These are phyloP conservation scores for Hyaloscypha hepaticicola DNA, from an alignment of 495 filamentous ascomycete species.

Conservation along the genomic window DNA sequence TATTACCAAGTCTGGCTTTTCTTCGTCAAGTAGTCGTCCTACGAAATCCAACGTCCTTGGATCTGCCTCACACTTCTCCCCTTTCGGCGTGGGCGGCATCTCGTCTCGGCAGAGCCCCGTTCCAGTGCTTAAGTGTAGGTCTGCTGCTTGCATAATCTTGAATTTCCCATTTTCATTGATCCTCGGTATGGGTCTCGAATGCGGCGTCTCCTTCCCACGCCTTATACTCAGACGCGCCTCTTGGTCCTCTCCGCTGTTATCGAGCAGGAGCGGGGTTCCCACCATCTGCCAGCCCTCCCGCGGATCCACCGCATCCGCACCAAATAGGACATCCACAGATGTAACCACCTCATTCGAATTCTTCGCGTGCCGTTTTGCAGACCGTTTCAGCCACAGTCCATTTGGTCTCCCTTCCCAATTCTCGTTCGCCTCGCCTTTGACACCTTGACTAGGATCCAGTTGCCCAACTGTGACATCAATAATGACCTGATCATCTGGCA, in stretches of 20 bases:
- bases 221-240: conserved; percentile 73
- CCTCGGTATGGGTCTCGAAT: conserved; percentile 64
- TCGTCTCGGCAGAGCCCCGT: conserved; percentile 81
- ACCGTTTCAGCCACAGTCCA: conserved; percentile 86
- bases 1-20: conserved; percentile 89
- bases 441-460: conserved; percentile 58
- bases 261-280: conserved; percentile 66
- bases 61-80: conserved; percentile 85
- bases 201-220: conserved; percentile 59
- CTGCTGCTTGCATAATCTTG: conserved; percentile 93
- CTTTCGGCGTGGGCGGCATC: conserved; percentile 66
- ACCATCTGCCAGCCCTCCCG: conserved; percentile 77
- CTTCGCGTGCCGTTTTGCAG: conserved; percentile 69
- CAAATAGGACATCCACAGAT: conserved; percentile 86
- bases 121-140: conserved; percentile 89
- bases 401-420: conserved; percentile 78
- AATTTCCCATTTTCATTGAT: conserved; percentile 89
- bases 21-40: conserved; percentile 75
- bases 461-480: conserved; percentile 80
- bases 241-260: conserved; percentile 57
- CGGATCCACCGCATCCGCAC: conserved; percentile 89
- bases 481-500: conserved; percentile 71
- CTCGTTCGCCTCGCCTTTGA: conserved; percentile 56
- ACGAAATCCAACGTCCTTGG: conserved; percentile 90
- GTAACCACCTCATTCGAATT: conserved; percentile 79